Evolutionary conservation across 2,329 filamentous ascomycete genomes (phyloP).

Genomic region (Pseudogymnoascus sp.): DNA sequence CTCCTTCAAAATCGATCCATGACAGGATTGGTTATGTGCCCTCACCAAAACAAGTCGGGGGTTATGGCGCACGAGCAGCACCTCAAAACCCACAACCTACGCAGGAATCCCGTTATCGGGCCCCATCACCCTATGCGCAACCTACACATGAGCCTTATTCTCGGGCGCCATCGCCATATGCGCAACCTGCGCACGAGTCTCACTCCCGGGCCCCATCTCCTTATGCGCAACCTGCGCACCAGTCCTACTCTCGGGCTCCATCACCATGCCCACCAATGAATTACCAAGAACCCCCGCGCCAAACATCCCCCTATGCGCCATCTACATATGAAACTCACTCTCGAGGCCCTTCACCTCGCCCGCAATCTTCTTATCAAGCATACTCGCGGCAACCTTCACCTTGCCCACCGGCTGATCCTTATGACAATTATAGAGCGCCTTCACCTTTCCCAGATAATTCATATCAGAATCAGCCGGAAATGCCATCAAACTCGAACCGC

Average conservation of each 20-base stretch:
- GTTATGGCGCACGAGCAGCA: constrained; percentile 28
- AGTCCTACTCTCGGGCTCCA: constrained; percentile 25
- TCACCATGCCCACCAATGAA: constrained; percentile 24
- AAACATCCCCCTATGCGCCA: background rate
- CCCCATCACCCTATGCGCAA: constrained; percentile 32
- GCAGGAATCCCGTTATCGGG: constrained; percentile 25
- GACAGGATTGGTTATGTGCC: constrained; percentile 19
- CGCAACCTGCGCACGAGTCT: constrained; percentile 18
- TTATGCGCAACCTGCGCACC: constrained; percentile 29
- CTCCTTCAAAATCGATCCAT: constrained; percentile 19
- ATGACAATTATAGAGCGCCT: constrained; percentile 26
- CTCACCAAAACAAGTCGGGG: constrained; percentile 21
- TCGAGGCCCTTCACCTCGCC: constrained; percentile 22
- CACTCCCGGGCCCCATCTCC: constrained; percentile 33
- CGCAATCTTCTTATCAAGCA: constrained; percentile 24
- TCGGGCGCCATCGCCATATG: constrained; percentile 30
- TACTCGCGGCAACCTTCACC: constrained; percentile 24
- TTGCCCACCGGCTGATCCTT: constrained; percentile 32
- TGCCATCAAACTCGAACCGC: constrained; percentile 28
- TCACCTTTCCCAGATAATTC: constrained; percentile 24
- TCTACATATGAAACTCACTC: constrained; percentile 31
- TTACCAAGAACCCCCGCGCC: constrained; percentile 13
- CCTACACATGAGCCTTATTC: constrained; percentile 23
- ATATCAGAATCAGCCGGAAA: constrained; percentile 17
- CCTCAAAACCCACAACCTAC: constrained; percentile 29